Evolutionary conservation across 75 land plant genomes (phyloP).

Genomic region (Ceratopteris richardii): DNA sequence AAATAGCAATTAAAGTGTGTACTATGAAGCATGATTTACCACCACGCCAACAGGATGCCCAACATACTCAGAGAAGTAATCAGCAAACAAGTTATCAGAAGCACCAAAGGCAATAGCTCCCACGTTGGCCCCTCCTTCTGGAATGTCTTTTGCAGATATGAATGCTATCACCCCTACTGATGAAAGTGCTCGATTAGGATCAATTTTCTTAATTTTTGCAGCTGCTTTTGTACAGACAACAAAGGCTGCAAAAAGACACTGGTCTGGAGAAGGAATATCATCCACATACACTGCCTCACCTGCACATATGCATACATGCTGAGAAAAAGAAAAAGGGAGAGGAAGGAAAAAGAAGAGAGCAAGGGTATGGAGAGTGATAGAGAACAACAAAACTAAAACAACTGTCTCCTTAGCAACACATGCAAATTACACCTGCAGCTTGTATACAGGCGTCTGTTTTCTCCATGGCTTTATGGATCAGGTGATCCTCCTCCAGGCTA

Average conservation of each 20-base stretch:
- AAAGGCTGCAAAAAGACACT: slow-evolving; percentile 74
- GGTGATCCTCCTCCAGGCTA: not conserved
- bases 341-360: not conserved
- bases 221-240: slow-evolving; percentile 57
- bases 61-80: slow-evolving; percentile 27
- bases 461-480: not conserved
- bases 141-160: slow-evolving; percentile 61
- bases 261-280: slow-evolving; percentile 79
- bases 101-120: slow-evolving; percentile 37
- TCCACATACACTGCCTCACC: slow-evolving; percentile 91
- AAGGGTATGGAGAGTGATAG: no score
- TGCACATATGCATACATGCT: no score
- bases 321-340: not conserved
- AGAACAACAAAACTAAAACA: no score
- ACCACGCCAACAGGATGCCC: slow-evolving; percentile 63
- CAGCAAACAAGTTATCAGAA: no score
- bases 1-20: slow-evolving; percentile 75
- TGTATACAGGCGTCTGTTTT: not conserved
- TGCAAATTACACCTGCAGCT: slow-evolving; percentile 12
- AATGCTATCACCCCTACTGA: slow-evolving; percentile 34
- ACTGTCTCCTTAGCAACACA: no score
- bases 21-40: slow-evolving; percentile 50
- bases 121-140: slow-evolving; percentile 55
- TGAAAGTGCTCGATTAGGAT: slow-evolving; percentile 18
- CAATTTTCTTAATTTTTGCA: slow-evolving; percentile 52